Evolutionary conservation across 2,329 filamentous ascomycete species (phyloP), one percentile per base, ranked within the genome.

Genomic region (Eutypella sp.): DNA sequence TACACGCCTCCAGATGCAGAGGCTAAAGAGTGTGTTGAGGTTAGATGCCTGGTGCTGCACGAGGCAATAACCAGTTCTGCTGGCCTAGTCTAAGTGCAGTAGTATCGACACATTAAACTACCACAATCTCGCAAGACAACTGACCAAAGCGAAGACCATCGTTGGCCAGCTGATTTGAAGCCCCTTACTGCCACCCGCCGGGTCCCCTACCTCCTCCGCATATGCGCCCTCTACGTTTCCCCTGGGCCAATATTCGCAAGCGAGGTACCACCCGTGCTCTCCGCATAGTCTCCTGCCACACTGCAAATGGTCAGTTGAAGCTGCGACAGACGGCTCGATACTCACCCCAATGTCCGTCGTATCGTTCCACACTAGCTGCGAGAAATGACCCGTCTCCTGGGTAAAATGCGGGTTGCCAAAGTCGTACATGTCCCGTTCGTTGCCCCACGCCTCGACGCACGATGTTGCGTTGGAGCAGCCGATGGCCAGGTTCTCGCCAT

Each of bases 401-500:
- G 58, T 67, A 57, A 85, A 89, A 1, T 74, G 74, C 0, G 75
- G 75, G 1, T 73, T 59, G 2, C 58, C 52, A 61, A 78, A 90
- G 54, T 84, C 64, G 59, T 88, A 90, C 5, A 69, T 47, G 0
- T 62, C 56, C 10, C 78, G 62, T 65, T 87, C 82, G 52, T 74
- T 59, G 16, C 79, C 86, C 85, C 86, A 90, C 2, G 74, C 77
- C 38, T 79, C 75, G n/a, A 90, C 70, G 41, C 77, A 73, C 3
- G 72, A 68, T 0, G 75, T 75, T 1, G 75, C 76, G 57, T 84
- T 81, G 0, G 69, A 51, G 60, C 81, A 89, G 4, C 85, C 85
- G 4, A 81, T 71, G 7, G 85, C 85, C 3, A 91, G 74, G 64
- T 90, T 91, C 67, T 91, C 87, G 57, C 87, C 87, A 50, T 82